A percentile compares a stretch with the other conserved stretches of the same genome.
phyloP scores from a whole-genome alignment of 2,329 filamentous ascomycete species.

The Alternaria triticimaculans region DNA sequence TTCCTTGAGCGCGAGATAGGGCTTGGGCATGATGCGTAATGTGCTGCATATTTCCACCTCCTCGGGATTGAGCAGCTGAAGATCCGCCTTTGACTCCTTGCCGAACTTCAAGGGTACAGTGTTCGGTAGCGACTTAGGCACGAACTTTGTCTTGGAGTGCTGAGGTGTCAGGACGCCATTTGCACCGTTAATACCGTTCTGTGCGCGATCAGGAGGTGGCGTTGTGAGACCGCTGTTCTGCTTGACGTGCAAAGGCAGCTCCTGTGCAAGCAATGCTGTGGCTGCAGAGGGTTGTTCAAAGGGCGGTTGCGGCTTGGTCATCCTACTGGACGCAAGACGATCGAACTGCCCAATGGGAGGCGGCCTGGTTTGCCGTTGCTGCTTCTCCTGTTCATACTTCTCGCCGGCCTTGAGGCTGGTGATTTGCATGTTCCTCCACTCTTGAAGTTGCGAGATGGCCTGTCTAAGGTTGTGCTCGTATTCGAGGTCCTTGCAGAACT shows the following conservation, averaged over 20 bases:
- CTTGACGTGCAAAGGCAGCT: constrained; percentile 70
- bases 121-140: constrained; percentile 65
- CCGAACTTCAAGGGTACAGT: constrained; percentile 71
- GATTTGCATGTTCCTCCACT: constrained; percentile 87
- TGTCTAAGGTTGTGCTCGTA: constrained; percentile 91
- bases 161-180: constrained; percentile 49
- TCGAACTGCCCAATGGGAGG: constrained; percentile 82
- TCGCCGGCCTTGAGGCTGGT: constrained; percentile 85
- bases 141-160: constrained; percentile 56
- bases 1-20: constrained; percentile 94
- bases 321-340: constrained; percentile 75
- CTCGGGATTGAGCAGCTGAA: constrained; percentile 83
- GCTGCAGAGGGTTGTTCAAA: constrained; percentile 76
- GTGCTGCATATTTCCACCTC: constrained; percentile 87
- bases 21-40: constrained; percentile 87
- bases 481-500: constrained; percentile 81
- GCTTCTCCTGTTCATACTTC: constrained; percentile 91
- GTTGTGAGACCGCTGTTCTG: constrained; percentile 50
- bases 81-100: constrained; percentile 78
- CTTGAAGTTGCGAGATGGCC: constrained; percentile 88
- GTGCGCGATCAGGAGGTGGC: constrained; percentile 49
- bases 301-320: constrained; percentile 68
- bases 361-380: constrained; percentile 69
- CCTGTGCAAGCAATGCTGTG: constrained; percentile 77
- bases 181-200: constrained; percentile 60